Evolutionary conservation across 2,329 filamentous ascomycete species (phyloP).

Genomic region (Purpureocillium lavendulum): DNA sequence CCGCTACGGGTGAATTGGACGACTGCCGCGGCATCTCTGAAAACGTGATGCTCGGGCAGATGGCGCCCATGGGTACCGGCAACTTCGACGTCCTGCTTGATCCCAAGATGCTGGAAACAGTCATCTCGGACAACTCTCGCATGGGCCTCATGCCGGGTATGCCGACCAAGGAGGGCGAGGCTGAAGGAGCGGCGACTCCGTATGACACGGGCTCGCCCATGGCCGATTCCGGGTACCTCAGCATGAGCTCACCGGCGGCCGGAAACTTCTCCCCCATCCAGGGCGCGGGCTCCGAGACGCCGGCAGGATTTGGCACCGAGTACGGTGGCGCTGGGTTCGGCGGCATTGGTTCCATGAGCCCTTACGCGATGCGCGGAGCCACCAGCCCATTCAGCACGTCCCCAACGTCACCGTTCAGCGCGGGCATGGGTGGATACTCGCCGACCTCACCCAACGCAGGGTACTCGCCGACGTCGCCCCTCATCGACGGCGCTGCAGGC

Average conservation of each 20-base stretch:
- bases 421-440: conserved; percentile 56
- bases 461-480: conserved; percentile 71
- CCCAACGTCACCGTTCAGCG: conserved; percentile 53
- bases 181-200: conserved; percentile 82
- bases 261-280: conserved; percentile 73
- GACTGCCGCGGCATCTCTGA: conserved; percentile 98
- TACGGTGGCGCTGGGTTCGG: conserved; percentile 46
- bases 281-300: conserved; percentile 62
- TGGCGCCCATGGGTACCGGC: conserved; percentile 94
- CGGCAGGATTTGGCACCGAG: conserved; percentile 56
- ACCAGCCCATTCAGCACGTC: conserved; percentile 73
- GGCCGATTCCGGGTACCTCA: conserved; percentile 59
- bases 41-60: conserved; percentile 96
- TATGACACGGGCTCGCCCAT: conserved; percentile 85
- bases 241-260: conserved; percentile 53
- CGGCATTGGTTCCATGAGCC: conserved; percentile 47
- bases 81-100: conserved; percentile 93
- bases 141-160: conserved; percentile 76
- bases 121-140: conserved; percentile 85
- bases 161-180: conserved; percentile 64
- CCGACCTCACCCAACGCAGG: conserved; percentile 66
- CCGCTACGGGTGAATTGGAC: conserved; percentile 88
- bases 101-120: conserved; percentile 89
- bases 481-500: conserved; percentile 44
- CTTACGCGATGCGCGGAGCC: conserved; percentile 52